Percentiles rank a stretch among this genome's conserved stretches.
phyloP scores from a whole-genome alignment of 2,329 filamentous ascomycete species.

The Penicillium aurantiogriseum region DNA sequence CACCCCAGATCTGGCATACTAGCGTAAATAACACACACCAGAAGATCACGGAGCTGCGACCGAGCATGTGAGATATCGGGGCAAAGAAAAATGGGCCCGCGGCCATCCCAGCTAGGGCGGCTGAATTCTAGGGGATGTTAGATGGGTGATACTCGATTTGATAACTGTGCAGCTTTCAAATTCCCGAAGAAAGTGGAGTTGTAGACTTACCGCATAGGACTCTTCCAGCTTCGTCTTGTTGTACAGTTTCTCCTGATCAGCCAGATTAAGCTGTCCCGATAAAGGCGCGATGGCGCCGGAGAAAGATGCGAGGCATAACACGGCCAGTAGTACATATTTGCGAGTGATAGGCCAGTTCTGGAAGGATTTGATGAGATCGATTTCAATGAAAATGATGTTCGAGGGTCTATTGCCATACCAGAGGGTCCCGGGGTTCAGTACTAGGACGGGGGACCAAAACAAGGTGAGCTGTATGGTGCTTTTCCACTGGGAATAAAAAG shows the following conservation, averaged over 20 bases:
- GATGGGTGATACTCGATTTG: background rate
- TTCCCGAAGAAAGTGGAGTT: background rate
- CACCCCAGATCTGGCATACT: constrained; percentile 40
- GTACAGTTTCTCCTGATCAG: constrained; percentile 38
- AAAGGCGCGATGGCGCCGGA: constrained; percentile 36
- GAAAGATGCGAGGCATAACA: constrained; percentile 39
- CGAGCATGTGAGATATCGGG: constrained; percentile 37
- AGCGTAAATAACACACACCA: constrained; percentile 40
- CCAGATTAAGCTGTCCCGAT: constrained; percentile 38
- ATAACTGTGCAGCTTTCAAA: background rate
- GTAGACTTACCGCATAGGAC: constrained; percentile 32
- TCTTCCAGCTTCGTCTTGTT: constrained; percentile 33
- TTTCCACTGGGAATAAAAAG: background rate
- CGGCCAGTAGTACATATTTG: constrained; percentile 34
- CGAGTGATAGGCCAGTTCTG: constrained; percentile 37
- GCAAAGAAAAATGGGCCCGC: constrained; percentile 41
- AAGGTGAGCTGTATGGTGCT: constrained; percentile 18
- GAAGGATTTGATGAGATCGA: background rate
- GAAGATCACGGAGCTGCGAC: constrained; percentile 42
- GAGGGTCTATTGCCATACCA: constrained; percentile 26
- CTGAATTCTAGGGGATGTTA: constrained; percentile 31
- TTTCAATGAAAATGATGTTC: background rate
- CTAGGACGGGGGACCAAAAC: constrained; percentile 42
- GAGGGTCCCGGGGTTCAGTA: constrained; percentile 33
- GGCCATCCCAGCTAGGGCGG: constrained; percentile 42